A percentile compares a stretch with the other conserved stretches of the same genome.
Evolutionary conservation across 148 eudicot genomes (phyloP).

Genomic region (Diospyros kaki): DNA sequence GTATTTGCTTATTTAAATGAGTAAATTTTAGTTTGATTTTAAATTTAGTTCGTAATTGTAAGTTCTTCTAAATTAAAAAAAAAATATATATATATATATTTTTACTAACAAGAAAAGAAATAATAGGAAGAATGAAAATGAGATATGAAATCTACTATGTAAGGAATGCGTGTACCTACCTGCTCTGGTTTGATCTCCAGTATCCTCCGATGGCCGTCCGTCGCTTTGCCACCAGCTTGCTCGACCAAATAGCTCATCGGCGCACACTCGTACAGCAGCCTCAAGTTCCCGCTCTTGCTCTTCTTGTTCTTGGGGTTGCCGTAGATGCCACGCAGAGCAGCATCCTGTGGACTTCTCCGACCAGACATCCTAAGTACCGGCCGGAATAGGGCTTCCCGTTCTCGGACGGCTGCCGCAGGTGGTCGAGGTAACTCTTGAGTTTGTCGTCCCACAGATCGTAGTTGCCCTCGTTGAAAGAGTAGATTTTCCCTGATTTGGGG

Average conservation of each 20-base stretch:
- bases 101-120: no score
- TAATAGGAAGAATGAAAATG: no score
- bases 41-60: no score
- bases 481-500: conserved; percentile 84
- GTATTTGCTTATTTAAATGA: no score
- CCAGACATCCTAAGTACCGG: conserved; percentile 84
- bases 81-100: no score
- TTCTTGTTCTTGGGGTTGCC: conserved; percentile 86
- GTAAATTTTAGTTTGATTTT: no score
- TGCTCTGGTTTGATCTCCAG: conserved; percentile 85
- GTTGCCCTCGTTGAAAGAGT: conserved; percentile 92
- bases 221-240: conserved; percentile 97
- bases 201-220: conserved; percentile 72
- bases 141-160: no score
- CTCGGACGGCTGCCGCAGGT: conserved; percentile 82
- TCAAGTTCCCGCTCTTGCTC: conserved; percentile 89
- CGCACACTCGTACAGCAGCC: conserved; percentile 92
- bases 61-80: no score
- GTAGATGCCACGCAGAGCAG: conserved; percentile 80
- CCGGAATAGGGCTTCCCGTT: conserved; percentile 83
- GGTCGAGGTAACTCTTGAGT: conserved; percentile 80
- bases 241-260: conserved; percentile 95
- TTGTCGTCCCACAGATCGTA: conserved; percentile 96
- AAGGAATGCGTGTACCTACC: conserved; percentile 25
- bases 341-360: conserved; percentile 91